phyloP scores from a whole-genome alignment of 176 grass and related monocot genomes.

The Musa schizocarpa region DNA sequence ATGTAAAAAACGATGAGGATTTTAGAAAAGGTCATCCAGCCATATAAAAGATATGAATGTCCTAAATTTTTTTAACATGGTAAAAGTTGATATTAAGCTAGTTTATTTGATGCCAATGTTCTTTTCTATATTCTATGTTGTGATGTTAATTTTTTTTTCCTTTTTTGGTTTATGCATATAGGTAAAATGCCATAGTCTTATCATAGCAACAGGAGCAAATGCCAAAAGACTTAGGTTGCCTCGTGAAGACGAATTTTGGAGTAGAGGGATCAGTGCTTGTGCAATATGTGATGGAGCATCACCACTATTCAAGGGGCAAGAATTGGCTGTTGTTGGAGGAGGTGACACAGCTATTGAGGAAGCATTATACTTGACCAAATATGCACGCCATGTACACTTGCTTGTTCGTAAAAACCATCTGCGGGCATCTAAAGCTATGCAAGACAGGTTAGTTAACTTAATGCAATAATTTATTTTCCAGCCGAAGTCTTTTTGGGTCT shows the following conservation, averaged over 20 bases:
- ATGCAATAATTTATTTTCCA: not conserved
- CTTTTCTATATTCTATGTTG: too few relatives aligned
- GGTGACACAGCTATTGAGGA: conserved; percentile 93
- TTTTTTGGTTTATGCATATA: conserved; percentile 26
- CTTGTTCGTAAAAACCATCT: conserved; percentile 63
- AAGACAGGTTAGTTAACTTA: conserved; percentile 64
- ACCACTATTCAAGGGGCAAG: conserved; percentile 79
- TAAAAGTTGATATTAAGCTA: too few relatives aligned
- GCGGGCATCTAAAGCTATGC: conserved; percentile 95
- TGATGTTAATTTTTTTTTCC: too few relatives aligned
- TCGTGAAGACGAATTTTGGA: conserved; percentile 97
- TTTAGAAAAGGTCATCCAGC: too few relatives aligned
- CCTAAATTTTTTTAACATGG: too few relatives aligned
- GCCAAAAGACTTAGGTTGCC: conserved; percentile 71
- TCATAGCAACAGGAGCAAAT: conserved; percentile 89
- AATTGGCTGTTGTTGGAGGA: conserved; percentile 85
- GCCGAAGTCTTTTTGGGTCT: too few relatives aligned
- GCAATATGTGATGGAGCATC: conserved; percentile 98
- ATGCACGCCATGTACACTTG: conserved; percentile 90
- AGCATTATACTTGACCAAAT: conserved; percentile 95
- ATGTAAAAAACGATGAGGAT: too few relatives aligned
- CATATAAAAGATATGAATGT: too few relatives aligned
- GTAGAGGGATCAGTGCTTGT: conserved; percentile 95
- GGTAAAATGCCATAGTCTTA: conserved; percentile 82
- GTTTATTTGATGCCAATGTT: too few relatives aligned